Base-by-base conservation (phyloP, 495 filamentous ascomycete species). In the Aspergillus cristatus region DNA sequence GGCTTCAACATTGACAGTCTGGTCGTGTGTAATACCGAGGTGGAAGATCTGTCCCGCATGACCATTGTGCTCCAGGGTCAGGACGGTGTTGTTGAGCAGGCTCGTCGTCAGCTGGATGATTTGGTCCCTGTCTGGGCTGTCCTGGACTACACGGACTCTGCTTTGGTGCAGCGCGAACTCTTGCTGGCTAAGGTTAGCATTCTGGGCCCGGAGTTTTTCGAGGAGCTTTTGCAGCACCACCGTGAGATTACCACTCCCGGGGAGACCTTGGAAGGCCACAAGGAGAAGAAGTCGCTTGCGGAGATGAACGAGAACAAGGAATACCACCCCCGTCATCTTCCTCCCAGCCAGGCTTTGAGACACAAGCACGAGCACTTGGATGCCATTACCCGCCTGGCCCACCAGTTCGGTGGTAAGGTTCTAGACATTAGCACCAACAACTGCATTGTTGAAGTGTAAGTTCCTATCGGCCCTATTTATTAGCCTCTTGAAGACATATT, bases 1-100 rank as follows among this genome's bases (percentile, higher is more conserved):
- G 91, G 91, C 40, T 98, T 98, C 80, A 98, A 98, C 69, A 98
- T 98, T 56, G 91, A 98, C 75, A 90, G 84, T 38, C 70, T 98
- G 40, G 91, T 98, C 34, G 91, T 98, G 28, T 97, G 91, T 69
- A 88, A 84, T 58, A 98, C 91, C 30, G 91, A 96, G 63, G 90
- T 98, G n/a, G 86, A 86, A 47, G 90, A 98, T 50, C 54, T 98
- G 18, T 94, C 86, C 14, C 88, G 91, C 49, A 98, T 98, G 91
- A 97, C 91, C 28, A 98, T 98, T 46, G 91, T 98, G 39, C 72
- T 98, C 29, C 82, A 84, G 40, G 91, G 91, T 26, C 90, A 95
- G 63, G 89, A 97, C 50, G 91, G 89, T 33, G 91, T 98, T 14
- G 89, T 98, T 12, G 91, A 98, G 71, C 91, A 98, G 67, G 91